Evolutionary conservation across 768 basidiomycete species (phyloP), one percentile per base, ranked within the genome.

Genomic region (Amanita pallidorosea): DNA sequence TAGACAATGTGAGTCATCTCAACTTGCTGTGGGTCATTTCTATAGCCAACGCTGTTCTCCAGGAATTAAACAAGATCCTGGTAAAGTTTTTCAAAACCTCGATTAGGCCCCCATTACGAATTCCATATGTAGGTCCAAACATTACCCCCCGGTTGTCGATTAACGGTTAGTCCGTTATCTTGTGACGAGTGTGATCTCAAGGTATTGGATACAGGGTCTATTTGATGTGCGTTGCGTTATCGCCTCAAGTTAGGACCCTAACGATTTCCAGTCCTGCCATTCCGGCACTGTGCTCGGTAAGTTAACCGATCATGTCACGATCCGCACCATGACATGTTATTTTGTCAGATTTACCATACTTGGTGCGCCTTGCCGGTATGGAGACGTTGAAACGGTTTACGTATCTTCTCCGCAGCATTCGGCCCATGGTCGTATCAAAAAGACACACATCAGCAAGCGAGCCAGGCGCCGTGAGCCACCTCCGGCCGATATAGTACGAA

Each of bases 401-500:
- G n/a, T 33, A 18, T 35, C 20, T 38, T 36, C 8, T 38, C 3
- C 20, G 22, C 51, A 83, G 80, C 83, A 83, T 57, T 74, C 76
- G n/a, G 69, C 78, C n/a, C 70, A 73, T 54, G 79, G 80, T 4
- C 69, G 74, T 41, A 59, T 80, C 47, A 77, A 72, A 55, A 73
- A 74, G 3, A 65, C 57, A 23, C 70, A 73, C 1, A 59, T 79
- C 31, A 61, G 64, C 35, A 52, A 58, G 27, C 63, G 61, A 12
- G 58, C 66, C 33, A 62, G 60, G 51, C 53, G 50, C n/a, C 51
- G 58, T 18, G 84, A 82, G 59, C 69, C 72, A 9, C 80, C 81
- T 5, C 62, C 74, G 0, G 92, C 87, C 2, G 94, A 98, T 60
- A 89, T 76, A 18, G 75, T 74, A 53, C 45, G 73, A 64, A 8